phyloP scores from a whole-genome alignment of 2,329 filamentous ascomycete genomes.

The Cytospora chrysosperma region DNA sequence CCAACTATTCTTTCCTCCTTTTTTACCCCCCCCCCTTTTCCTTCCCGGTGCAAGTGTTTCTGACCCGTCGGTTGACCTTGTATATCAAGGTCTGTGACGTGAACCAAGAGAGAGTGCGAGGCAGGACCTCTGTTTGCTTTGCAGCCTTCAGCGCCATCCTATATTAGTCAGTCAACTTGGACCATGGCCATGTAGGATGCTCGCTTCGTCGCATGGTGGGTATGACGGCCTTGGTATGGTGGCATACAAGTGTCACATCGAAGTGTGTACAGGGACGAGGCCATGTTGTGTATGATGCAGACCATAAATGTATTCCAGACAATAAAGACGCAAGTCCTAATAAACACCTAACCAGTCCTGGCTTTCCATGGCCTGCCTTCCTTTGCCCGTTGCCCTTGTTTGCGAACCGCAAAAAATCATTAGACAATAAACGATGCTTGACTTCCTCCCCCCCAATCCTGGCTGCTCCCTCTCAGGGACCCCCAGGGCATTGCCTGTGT shows the following conservation, averaged over 20 bases:
- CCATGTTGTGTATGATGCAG: slow-evolving; percentile 7
- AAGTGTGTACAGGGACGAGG: background rate
- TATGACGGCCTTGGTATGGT: background rate
- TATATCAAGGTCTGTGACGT: too few relatives aligned
- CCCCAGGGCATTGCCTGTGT: too few relatives aligned
- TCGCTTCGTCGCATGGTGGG: background rate
- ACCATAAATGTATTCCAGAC: slow-evolving; percentile 23
- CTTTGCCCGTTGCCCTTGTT: background rate
- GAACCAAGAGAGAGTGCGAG: too few relatives aligned
- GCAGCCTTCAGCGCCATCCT: background rate
- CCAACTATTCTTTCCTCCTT: too few relatives aligned
- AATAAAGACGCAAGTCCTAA: slow-evolving; percentile 13
- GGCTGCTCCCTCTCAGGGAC: background rate
- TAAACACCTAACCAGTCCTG: slow-evolving; percentile 2
- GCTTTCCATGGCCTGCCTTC: background rate
- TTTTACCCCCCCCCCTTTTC: too few relatives aligned
- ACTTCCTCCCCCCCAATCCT: background rate
- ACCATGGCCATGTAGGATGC: background rate
- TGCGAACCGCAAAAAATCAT: slow-evolving; percentile 15
- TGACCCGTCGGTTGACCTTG: too few relatives aligned
- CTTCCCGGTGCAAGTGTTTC: too few relatives aligned
- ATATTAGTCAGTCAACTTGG: background rate
- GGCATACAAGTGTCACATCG: background rate
- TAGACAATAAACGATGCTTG: slow-evolving; percentile 23
- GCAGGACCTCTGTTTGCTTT: too few relatives aligned